Percentiles rank a stretch among this genome's conserved stretches.
phyloP scores from a whole-genome alignment of 192 early-diverging fungal species.

The Backusella westeae region DNA sequence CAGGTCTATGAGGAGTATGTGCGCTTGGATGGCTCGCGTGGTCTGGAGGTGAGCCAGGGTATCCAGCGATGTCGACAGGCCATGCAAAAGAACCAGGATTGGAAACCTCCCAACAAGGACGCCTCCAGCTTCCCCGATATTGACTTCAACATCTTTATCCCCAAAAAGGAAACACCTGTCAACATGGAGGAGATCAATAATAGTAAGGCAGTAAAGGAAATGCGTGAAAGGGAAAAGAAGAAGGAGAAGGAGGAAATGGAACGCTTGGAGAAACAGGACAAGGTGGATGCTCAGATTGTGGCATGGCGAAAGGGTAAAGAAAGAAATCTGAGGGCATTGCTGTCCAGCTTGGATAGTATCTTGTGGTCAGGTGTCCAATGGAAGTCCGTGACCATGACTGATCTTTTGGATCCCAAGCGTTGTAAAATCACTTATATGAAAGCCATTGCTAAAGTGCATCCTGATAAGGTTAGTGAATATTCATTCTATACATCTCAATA shows the following conservation, averaged over 20 bases:
- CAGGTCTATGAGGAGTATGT: slow-evolving; percentile 53
- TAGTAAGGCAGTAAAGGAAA: slow-evolving; percentile 60
- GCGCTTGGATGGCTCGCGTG: slow-evolving; percentile 27
- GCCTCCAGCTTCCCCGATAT: slow-evolving; percentile 18
- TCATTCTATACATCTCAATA: too few species aligned
- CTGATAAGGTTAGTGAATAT: slow-evolving; percentile 74
- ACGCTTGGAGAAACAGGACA: slow-evolving; percentile 71
- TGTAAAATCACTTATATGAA: slow-evolving; percentile 93
- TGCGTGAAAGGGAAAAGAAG: slow-evolving; percentile 71
- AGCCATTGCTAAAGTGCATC: slow-evolving; percentile 91
- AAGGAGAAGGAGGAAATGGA: slow-evolving; percentile 74
- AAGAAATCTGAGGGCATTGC: slow-evolving; percentile 85
- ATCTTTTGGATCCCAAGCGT: slow-evolving; percentile 79
- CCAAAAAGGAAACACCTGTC: background rate
- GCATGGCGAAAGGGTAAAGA: slow-evolving; percentile 87
- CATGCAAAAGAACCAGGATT: background rate
- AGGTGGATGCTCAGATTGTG: slow-evolving; percentile 71
- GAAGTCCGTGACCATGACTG: slow-evolving; percentile 75
- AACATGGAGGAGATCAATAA: background rate
- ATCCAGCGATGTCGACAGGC: slow-evolving; percentile 45
- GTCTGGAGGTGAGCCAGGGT: slow-evolving; percentile 39
- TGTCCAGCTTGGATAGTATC: slow-evolving; percentile 75
- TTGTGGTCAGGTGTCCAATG: slow-evolving; percentile 75
- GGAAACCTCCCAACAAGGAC: background rate
- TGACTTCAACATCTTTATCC: slow-evolving; percentile 28